Evolutionary conservation across 2,329 filamentous ascomycete species (phyloP).

Genomic region (Claviceps sp.): DNA sequence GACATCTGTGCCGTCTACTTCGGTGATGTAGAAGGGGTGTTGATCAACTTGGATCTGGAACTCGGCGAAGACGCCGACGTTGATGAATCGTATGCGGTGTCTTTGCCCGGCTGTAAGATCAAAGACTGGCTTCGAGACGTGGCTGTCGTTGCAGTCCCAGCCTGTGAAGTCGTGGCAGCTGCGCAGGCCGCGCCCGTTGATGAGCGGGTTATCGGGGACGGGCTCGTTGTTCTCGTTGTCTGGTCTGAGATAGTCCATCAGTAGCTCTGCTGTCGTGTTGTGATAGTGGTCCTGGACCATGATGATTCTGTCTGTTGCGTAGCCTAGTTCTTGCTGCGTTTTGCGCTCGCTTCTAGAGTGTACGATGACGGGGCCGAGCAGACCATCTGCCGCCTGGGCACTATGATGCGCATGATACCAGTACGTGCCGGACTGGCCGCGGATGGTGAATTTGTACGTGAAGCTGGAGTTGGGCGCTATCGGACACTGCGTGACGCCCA

Average conservation of each 20-base stretch:
- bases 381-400: conserved; percentile 53
- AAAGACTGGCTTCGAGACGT: conserved; percentile 25
- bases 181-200: conserved; percentile 40
- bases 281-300: conserved; percentile 68
- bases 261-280: conserved; percentile 34
- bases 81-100: conserved; percentile 56
- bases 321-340: conserved; percentile 16
- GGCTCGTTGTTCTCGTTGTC: conserved; percentile 49
- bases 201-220: conserved; percentile 48
- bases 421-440: conserved; percentile 33
- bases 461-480: conserved; percentile 50
- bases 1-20: conserved; percentile 57
- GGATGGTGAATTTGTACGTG: conserved; percentile 55
- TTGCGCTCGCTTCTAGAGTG: conserved; percentile 35
- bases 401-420: conserved; percentile 55
- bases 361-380: conserved; percentile 55
- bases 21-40: conserved; percentile 50
- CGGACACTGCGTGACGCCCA: conserved; percentile 53
- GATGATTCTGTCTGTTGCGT: conserved; percentile 40
- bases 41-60: conserved; percentile 61
- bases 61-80: conserved; percentile 57
- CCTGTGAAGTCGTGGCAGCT: conserved; percentile 20
- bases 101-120: conserved; percentile 38
- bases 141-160: conserved; percentile 31
- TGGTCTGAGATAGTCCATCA: conserved; percentile 40